phyloP scores from a whole-genome alignment of 208 protist species.

The Leishmania major region DNA sequence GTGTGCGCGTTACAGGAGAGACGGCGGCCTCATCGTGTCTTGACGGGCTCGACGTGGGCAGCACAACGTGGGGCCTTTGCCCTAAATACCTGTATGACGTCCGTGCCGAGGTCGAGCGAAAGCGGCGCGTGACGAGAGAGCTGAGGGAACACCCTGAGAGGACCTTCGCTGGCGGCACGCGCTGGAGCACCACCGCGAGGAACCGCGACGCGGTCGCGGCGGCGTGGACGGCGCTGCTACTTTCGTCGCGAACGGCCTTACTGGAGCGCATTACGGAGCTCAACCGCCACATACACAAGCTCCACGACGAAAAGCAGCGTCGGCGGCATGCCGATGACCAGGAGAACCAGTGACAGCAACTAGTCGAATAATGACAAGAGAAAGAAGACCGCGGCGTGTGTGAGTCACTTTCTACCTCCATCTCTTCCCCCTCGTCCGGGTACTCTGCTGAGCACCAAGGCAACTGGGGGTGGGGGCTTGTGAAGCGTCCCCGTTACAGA shows the following conservation, averaged over 20 bases:
- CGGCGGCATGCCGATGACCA: not conserved
- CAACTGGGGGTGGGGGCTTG: not conserved
- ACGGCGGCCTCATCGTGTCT: slow-evolving; percentile 2
- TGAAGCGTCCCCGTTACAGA: not conserved
- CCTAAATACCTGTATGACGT: slow-evolving; percentile 18
- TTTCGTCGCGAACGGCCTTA: slow-evolving; percentile 20
- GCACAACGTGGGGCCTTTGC: slow-evolving; percentile 22
- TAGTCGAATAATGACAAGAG: not conserved
- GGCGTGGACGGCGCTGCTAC: slow-evolving; percentile 45
- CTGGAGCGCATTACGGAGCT: slow-evolving; percentile 36
- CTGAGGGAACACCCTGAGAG: not conserved
- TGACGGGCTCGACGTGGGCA: not conserved
- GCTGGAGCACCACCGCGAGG: slow-evolving; percentile 15
- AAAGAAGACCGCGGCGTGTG: not conserved
- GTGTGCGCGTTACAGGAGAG: slow-evolving; percentile 20
- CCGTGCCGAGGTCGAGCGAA: slow-evolving; percentile 17
- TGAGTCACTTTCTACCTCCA: not conserved
- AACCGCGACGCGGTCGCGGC: slow-evolving; percentile 11
- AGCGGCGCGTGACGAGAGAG: slow-evolving; percentile 13
- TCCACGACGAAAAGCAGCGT: slow-evolving; percentile 14
- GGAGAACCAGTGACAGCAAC: not conserved
- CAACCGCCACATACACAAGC: slow-evolving; percentile 22
- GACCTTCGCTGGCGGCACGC: slow-evolving; percentile 13
- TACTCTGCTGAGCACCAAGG: not conserved
- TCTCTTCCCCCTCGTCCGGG: not conserved